Percentiles rank a stretch among this genome's conserved stretches.
These are phyloP conservation scores for Hymenoscyphus salicellus DNA, from an alignment of 2,329 filamentous ascomycete species.

Conservation along the genomic window DNA sequence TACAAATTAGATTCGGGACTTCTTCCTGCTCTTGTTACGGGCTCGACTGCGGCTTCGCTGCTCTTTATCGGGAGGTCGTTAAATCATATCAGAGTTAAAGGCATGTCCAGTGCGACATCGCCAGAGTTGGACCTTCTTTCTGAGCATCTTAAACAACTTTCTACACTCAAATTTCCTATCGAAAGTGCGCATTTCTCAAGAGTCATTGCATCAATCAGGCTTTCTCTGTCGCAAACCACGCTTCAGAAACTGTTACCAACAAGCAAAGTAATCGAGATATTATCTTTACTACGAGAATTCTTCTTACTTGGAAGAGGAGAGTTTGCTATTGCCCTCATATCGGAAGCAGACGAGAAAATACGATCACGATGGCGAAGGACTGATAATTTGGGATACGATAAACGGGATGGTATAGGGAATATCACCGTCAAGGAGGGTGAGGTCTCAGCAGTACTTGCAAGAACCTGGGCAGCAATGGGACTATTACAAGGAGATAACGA, in stretches of 20 bases:
- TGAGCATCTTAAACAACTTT: slow-evolving; percentile 66
- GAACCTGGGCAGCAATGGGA: slow-evolving; percentile 78
- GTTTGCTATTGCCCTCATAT: slow-evolving; percentile 82
- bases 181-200: slow-evolving; percentile 66
- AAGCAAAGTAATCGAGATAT: slow-evolving; percentile 69
- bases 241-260: slow-evolving; percentile 79
- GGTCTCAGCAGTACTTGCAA: slow-evolving; percentile 69
- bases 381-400: slow-evolving; percentile 56
- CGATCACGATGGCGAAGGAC: slow-evolving; percentile 68
- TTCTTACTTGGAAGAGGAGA: slow-evolving; percentile 85
- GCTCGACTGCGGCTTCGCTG: slow-evolving; percentile 74
- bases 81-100: slow-evolving; percentile 70
- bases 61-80: slow-evolving; percentile 87
- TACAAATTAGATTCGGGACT: slow-evolving; percentile 59
- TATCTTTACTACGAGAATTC: slow-evolving; percentile 79
- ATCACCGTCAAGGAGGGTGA: slow-evolving; percentile 83
- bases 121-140: slow-evolving; percentile 60
- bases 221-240: slow-evolving; percentile 78
- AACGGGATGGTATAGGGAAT: slow-evolving; percentile 57
- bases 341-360: slow-evolving; percentile 78
- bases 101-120: slow-evolving; percentile 41
- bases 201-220: slow-evolving; percentile 71
- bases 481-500: slow-evolving; percentile 66
- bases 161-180: slow-evolving; percentile 70
- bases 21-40: slow-evolving; percentile 75